Conservation (phyloP, 208 protist genomes). For the Trypanosoma cruzi region DNA sequence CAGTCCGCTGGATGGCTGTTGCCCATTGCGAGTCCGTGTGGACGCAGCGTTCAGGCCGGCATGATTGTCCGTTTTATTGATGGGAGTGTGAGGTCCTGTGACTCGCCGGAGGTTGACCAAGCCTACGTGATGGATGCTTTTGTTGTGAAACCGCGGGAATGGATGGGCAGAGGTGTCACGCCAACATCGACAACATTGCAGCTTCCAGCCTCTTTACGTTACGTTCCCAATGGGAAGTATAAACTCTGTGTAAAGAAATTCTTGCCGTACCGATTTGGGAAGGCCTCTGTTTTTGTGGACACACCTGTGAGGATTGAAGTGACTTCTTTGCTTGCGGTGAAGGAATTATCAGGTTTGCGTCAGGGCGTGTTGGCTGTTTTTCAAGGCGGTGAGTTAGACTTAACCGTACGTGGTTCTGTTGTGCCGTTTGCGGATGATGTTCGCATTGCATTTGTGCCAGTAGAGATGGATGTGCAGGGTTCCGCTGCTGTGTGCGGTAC, state of each 20-base stretch:
- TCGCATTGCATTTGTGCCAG: conserved; percentile 41
- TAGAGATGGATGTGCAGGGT: not conserved
- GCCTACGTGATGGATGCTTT: conserved; percentile 26
- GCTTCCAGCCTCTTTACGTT: conserved; percentile 34
- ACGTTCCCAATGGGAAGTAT: conserved; percentile 48
- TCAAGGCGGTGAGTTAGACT: conserved; percentile 43
- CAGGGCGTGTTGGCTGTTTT: conserved; percentile 37
- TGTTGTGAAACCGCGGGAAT: conserved; percentile 26
- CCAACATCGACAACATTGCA: conserved; percentile 24
- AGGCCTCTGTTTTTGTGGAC: conserved; percentile 25
- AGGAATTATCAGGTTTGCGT: conserved; percentile 15
- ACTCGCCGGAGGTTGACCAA: conserved; percentile 25
- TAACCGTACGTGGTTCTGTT: conserved; percentile 47
- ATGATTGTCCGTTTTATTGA: conserved; percentile 47
- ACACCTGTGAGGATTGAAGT: conserved; percentile 30
- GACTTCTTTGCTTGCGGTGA: conserved; percentile 24
- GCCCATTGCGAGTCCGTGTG: conserved; percentile 36
- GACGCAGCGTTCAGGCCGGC: conserved; percentile 44
- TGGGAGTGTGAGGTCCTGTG: conserved; percentile 23
- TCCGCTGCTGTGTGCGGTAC: not conserved
- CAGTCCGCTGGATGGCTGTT: conserved; percentile 40
- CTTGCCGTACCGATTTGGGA: conserved; percentile 10
- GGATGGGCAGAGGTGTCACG: not conserved
- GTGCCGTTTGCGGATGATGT: conserved; percentile 45
- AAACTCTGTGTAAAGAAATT: conserved; percentile 46